Percentiles rank a stretch among this genome's conserved stretches.
Conservation (phyloP, 495 filamentous ascomycete genomes). For the Podospora fimiseda region DNA sequence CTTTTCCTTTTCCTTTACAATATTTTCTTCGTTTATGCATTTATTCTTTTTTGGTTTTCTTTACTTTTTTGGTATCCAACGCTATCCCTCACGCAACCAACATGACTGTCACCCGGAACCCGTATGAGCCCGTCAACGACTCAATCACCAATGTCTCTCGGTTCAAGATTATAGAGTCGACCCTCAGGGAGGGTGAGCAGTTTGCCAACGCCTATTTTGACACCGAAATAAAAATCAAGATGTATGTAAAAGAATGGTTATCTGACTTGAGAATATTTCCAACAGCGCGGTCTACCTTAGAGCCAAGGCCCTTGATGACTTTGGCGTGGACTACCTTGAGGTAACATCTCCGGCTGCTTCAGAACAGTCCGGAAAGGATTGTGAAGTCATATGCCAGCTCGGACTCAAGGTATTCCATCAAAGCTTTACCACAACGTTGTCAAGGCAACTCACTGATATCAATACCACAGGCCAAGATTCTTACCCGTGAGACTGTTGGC, state of each 20-base stretch:
- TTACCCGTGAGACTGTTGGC: slow-evolving; percentile 33
- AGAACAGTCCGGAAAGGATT: slow-evolving; percentile 73
- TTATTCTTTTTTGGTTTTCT: too few relatives aligned
- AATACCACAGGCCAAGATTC: slow-evolving; percentile 46
- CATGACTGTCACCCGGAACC: too few relatives aligned
- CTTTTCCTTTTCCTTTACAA: too few relatives aligned
- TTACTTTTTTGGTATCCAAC: too few relatives aligned
- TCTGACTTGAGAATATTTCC: too few relatives aligned
- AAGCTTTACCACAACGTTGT: too few relatives aligned
- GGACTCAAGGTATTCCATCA: too few relatives aligned
- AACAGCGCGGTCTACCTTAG: too few relatives aligned
- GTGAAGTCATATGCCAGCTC: slow-evolving; percentile 86
- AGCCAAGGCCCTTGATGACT: slow-evolving; percentile 64
- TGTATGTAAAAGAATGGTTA: too few relatives aligned
- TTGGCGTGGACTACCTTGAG: slow-evolving; percentile 92
- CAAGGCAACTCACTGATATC: too few relatives aligned
- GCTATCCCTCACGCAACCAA: too few relatives aligned
- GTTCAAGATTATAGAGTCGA: slow-evolving; percentile 93
- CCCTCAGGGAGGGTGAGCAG: slow-evolving; percentile 84
- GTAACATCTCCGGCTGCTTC: slow-evolving; percentile 75
- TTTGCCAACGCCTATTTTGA: slow-evolving; percentile 93
- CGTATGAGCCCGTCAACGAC: slow-evolving; percentile 79
- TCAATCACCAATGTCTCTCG: slow-evolving; percentile 80
- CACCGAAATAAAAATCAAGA: slow-evolving; percentile 82
- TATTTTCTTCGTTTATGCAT: too few relatives aligned